phyloP scores from a whole-genome alignment of 2,329 filamentous ascomycete species.

The Exophiala viscosa region DNA sequence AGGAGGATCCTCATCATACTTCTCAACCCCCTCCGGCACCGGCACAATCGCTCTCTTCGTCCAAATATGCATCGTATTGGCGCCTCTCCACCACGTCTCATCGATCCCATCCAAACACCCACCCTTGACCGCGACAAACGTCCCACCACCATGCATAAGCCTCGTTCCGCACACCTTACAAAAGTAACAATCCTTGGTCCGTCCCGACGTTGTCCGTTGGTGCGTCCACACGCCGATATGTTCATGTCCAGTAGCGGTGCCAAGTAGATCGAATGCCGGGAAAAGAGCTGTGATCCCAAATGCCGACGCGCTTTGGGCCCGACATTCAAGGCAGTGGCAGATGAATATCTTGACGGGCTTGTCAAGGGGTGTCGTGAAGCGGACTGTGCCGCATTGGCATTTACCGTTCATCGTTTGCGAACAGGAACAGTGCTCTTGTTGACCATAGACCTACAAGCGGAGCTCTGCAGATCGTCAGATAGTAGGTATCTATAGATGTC shows the following conservation, averaged over 20 bases:
- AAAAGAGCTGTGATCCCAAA: conserved; percentile 69
- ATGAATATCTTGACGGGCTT: conserved; percentile 64
- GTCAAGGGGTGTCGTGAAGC: conserved; percentile 59
- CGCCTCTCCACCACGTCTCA: conserved; percentile 58
- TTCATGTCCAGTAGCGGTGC: conserved; percentile 3
- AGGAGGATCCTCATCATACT: conserved; percentile 52
- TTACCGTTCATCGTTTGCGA: conserved; percentile 50
- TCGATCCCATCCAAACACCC: conserved; percentile 63
- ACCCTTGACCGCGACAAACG: conserved; percentile 63
- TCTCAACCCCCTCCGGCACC: conserved; percentile 62
- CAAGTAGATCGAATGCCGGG: conserved; percentile 59
- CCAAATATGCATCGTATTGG: conserved; percentile 62
- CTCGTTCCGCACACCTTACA: conserved; percentile 64
- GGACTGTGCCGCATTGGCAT: conserved; percentile 63
- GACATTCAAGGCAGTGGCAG: conserved; percentile 67
- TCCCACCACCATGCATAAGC: conserved; percentile 60
- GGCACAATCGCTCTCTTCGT: conserved; percentile 64
- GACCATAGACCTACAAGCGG: too few species aligned
- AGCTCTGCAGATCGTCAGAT: too few species aligned
- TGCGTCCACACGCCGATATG: conserved; percentile 44
- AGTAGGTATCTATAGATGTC: too few species aligned
- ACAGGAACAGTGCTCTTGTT: too few species aligned
- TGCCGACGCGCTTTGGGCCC: conserved; percentile 62
- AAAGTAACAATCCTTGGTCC: conserved; percentile 62
- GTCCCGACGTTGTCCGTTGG: conserved; percentile 54